These are phyloP conservation scores for Corylus americana DNA, from an alignment of 306 rosid genomes.

Conservation along the genomic window DNA sequence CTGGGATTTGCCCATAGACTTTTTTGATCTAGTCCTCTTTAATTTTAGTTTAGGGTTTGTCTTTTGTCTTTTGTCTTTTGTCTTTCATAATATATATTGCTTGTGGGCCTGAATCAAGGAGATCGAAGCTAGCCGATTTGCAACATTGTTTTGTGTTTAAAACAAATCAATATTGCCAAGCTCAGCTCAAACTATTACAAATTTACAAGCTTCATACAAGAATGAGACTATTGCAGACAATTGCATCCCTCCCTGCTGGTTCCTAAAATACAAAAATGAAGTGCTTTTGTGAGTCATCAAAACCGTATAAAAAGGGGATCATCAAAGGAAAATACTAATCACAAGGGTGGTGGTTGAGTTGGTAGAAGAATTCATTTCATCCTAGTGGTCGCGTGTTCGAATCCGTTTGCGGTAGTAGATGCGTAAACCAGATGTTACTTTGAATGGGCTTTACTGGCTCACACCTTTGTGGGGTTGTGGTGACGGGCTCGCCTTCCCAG, in stretches of 20 bases:
- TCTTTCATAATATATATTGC: conserved; percentile 12
- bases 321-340: conserved; percentile 28
- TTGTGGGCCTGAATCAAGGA: conserved; percentile 40
- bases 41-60: not conserved
- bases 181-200: conserved; percentile 10
- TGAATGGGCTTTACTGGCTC: too few species aligned
- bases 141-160: conserved; percentile 12
- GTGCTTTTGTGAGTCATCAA: conserved; percentile 66
- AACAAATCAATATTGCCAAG: conserved; percentile 10
- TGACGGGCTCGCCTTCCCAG: too few species aligned
- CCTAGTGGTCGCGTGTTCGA: too few species aligned
- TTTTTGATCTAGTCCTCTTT: conserved; percentile 47
- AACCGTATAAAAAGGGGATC: conserved; percentile 29
- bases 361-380: too few species aligned
- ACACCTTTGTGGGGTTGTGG: too few species aligned
- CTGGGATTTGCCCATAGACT: conserved; percentile 45
- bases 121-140: conserved; percentile 17
- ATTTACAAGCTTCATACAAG: not conserved
- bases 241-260: conserved; percentile 28
- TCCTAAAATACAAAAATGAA: conserved; percentile 43
- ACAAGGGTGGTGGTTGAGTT: too few species aligned
- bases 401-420: too few species aligned
- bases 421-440: too few species aligned
- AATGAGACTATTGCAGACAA: conserved; percentile 15
- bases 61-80: not conserved